Conservation (phyloP, 768 basidiomycete species). For the Kondoa malvinella region DNA sequence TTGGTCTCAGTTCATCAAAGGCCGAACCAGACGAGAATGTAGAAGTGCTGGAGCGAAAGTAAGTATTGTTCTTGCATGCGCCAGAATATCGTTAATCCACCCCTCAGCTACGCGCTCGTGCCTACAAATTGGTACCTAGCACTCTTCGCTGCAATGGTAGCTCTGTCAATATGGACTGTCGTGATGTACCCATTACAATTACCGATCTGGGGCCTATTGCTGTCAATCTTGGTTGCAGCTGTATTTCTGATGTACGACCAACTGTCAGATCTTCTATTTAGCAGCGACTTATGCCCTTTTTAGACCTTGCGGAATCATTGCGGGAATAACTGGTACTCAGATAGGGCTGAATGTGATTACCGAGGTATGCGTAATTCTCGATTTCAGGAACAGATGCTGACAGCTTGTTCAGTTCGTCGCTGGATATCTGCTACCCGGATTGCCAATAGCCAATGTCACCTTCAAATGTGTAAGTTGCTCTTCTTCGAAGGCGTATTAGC, state of each 20-base stretch:
- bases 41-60: slow-evolving; percentile 19
- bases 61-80: slow-evolving; percentile 17
- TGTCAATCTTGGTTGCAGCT: slow-evolving; percentile 25
- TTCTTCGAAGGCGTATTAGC: background rate
- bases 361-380: background rate
- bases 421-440: slow-evolving; percentile 27
- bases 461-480: slow-evolving; percentile 21
- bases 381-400: background rate
- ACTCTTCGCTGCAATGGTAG: slow-evolving; percentile 18
- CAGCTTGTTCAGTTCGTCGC: slow-evolving; percentile 23
- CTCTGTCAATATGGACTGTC: slow-evolving; percentile 18
- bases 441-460: slow-evolving; percentile 27
- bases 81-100: slow-evolving; percentile 8
- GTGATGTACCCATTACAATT: slow-evolving; percentile 25
- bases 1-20: slow-evolving; percentile 12
- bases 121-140: slow-evolving; percentile 21
- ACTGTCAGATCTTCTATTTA: slow-evolving; percentile 14
- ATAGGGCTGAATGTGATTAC: slow-evolving; percentile 30
- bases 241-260: slow-evolving; percentile 19
- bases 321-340: slow-evolving; percentile 15
- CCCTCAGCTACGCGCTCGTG: slow-evolving; percentile 8
- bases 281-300: too few relatives aligned
- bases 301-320: slow-evolving; percentile 14
- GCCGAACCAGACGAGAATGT: background rate
- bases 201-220: slow-evolving; percentile 27